A percentile compares a stretch with the other conserved stretches of the same genome.
These are phyloP conservation scores for Pisolithus microcarpus DNA, from an alignment of 768 basidiomycete genomes.

Conservation along the genomic window DNA sequence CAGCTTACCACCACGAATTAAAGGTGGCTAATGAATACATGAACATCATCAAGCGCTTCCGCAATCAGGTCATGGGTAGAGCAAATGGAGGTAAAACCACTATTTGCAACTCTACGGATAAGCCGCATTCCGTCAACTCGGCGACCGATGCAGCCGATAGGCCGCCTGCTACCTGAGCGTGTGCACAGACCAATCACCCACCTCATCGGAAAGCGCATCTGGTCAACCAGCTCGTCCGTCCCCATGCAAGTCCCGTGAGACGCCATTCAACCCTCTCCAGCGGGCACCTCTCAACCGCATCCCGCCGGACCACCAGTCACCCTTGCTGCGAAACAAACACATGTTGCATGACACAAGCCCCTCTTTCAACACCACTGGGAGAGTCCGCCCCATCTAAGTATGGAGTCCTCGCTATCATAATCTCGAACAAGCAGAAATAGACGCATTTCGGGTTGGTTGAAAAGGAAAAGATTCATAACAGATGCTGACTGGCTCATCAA, in stretches of 20 bases:
- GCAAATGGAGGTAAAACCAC: too few relatives aligned
- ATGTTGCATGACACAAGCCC: not conserved
- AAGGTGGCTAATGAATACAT: too few relatives aligned
- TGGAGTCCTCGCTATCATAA: constrained; percentile 40
- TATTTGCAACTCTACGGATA: too few relatives aligned
- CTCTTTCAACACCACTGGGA: constrained; percentile 56
- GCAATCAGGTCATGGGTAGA: too few relatives aligned
- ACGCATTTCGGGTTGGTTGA: constrained; percentile 52
- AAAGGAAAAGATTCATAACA: not conserved
- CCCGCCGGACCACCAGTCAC: not conserved
- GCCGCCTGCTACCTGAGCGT: constrained; percentile 32
- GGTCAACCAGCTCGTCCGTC: constrained; percentile 30
- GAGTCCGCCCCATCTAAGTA: constrained; percentile 41
- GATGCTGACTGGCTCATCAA: constrained; percentile 18
- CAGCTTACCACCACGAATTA: too few relatives aligned
- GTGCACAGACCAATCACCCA: constrained; percentile 54
- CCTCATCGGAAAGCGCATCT: constrained; percentile 53
- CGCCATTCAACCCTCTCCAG: constrained; percentile 4
- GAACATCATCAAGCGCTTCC: too few relatives aligned
- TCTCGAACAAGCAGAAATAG: constrained; percentile 59
- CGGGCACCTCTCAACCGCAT: too few relatives aligned
- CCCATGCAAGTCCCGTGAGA: not conserved
- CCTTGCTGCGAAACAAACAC: constrained; percentile 1
- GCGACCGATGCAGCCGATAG: constrained; percentile 25
- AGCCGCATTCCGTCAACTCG: not conserved